These are phyloP conservation scores for Kingdonia uniflora DNA, from an alignment of 164 flowering plant species.

Conservation along the genomic window DNA sequence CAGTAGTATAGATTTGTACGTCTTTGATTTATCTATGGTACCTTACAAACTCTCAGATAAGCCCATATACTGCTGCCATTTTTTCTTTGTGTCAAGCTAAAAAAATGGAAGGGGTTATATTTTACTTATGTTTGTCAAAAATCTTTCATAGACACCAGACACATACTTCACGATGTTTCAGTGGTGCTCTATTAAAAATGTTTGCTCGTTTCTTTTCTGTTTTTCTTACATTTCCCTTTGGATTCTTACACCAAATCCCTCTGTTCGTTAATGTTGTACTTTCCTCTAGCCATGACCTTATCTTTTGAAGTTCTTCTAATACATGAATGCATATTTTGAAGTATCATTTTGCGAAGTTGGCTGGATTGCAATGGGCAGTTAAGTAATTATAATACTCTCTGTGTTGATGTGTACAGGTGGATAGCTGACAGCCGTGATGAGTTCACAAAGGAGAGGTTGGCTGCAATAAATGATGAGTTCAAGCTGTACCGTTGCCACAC, in stretches of 20 bases:
- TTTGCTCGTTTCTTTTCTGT: not conserved
- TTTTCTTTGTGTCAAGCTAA: not conserved
- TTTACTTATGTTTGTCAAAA: no score
- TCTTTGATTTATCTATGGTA: no score
- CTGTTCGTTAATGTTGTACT: no score
- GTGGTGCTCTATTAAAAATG: not conserved
- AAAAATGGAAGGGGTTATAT: no score
- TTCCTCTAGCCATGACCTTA: not conserved
- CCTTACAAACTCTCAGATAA: no score
- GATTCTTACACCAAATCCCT: no score
- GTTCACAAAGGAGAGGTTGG: constrained; percentile 55
- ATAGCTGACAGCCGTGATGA: constrained; percentile 96
- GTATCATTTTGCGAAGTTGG: no score
- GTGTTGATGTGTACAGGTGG: constrained; percentile 52
- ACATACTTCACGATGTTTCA: no score
- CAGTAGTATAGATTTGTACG: no score
- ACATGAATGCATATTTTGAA: no score
- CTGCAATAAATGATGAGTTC: constrained; percentile 79
- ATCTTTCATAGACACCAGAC: no score
- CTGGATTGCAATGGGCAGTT: no score
- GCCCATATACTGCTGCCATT: not conserved
- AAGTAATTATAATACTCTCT: not conserved
- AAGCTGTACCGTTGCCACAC: constrained; percentile 96
- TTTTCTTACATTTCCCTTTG: not conserved
- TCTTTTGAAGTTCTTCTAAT: not conserved